Evolutionary conservation across 352 stramenopile species (phyloP).

Genomic region (Phytophthora pini): DNA sequence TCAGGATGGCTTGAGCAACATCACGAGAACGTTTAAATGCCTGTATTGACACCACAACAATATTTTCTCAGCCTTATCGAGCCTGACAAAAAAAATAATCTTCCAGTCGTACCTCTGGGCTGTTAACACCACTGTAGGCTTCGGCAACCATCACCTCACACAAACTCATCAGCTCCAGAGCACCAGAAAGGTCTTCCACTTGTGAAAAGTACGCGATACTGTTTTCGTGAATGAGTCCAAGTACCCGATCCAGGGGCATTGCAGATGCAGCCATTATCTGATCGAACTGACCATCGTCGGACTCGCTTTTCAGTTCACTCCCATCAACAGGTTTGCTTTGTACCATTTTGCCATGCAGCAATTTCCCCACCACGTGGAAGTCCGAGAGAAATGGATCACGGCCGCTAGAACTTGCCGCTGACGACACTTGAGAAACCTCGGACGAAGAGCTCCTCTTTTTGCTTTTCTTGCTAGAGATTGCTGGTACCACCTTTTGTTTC

Average conservation of each 20-base stretch:
- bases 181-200: slow-evolving; percentile 70
- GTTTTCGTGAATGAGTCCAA: slow-evolving; percentile 82
- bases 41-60: slow-evolving; percentile 32
- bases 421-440: slow-evolving; percentile 10
- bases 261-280: slow-evolving; percentile 58
- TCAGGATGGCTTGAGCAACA: slow-evolving; percentile 59
- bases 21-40: slow-evolving; percentile 63
- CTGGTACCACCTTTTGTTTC: slow-evolving; percentile 4
- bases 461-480: slow-evolving; percentile 16
- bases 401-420: slow-evolving; percentile 9
- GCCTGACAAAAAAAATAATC: neutral
- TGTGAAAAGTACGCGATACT: slow-evolving; percentile 73
- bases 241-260: slow-evolving; percentile 62
- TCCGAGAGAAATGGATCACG: slow-evolving; percentile 85
- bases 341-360: slow-evolving; percentile 71
- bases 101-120: slow-evolving; percentile 50
- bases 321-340: slow-evolving; percentile 31
- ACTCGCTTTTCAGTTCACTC: slow-evolving; percentile 9
- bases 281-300: slow-evolving; percentile 41
- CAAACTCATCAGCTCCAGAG: slow-evolving; percentile 76
- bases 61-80: neutral
- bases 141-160: slow-evolving; percentile 63
- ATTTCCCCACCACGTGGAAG: slow-evolving; percentile 81
- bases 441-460: slow-evolving; percentile 7
- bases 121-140: slow-evolving; percentile 56